Conservation (phyloP, 768 basidiomycete species). For the Boletales sp. region DNA sequence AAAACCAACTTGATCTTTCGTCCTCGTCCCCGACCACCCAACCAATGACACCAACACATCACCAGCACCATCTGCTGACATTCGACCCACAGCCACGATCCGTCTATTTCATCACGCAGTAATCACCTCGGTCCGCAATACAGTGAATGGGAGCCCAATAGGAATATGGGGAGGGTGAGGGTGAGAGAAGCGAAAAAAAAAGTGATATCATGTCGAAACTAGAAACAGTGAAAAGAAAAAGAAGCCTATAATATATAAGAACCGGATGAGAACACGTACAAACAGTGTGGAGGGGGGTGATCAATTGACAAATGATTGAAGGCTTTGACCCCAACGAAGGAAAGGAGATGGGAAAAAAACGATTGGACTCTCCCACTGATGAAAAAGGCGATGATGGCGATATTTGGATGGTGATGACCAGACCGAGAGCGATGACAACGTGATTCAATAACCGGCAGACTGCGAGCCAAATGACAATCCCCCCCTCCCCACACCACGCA, state of each 20-base stretch:
- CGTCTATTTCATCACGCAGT: constrained; percentile 8
- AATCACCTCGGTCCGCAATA: constrained; percentile 18
- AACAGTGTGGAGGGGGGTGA: constrained; percentile 7
- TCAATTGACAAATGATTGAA: constrained; percentile 3
- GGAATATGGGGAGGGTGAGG: background rate
- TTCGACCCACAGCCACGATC: constrained; percentile 13
- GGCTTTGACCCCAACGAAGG: constrained; percentile 9
- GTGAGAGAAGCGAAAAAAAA: background rate
- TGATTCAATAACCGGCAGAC: constrained; percentile 9
- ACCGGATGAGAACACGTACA: constrained; percentile 23
- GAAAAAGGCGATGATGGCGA: constrained; percentile 8
- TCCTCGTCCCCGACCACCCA: constrained; percentile 1
- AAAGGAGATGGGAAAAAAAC: constrained; percentile 9
- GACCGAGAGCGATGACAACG: constrained; percentile 14
- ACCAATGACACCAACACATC: constrained; percentile 1
- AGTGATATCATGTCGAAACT: constrained; percentile 20
- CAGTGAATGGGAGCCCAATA: constrained; percentile 2
- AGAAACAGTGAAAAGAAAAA: constrained; percentile 15
- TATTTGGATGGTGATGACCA: constrained; percentile 10
- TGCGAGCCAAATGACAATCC: constrained; percentile 12
- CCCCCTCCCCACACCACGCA: background rate
- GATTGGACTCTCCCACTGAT: constrained; percentile 9
- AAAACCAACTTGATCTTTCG: constrained; percentile 7
- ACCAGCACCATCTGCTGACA: background rate
- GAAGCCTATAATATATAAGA: constrained; percentile 32